Base-by-base conservation (phyloP, 1,284 basidiomycete genomes). In the Leccinum angustisporum region DNA sequence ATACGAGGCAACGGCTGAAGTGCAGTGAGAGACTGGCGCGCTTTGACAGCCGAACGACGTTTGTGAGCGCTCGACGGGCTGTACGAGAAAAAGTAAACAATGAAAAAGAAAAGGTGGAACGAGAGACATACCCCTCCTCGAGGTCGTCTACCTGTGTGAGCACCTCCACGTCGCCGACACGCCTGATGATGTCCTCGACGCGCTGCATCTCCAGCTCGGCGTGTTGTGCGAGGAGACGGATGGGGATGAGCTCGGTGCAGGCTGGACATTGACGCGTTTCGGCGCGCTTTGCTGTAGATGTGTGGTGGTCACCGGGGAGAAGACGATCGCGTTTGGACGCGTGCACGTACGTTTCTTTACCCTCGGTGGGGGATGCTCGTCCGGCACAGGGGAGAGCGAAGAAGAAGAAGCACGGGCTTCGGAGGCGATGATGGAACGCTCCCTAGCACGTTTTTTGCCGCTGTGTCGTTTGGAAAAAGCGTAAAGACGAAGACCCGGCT, bases 211-310 rank as follows among this genome's bases (percentile, higher is more conserved):
- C 90, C 34, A 91, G 79, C 48, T 80, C 80, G 3, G 81, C 79
- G 67, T 92, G 91, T 58, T 78, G 79, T 2, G 77, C 79, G 14
- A 92, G 77, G 13, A 92, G 79, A 14, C 90, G 84, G 18, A 91
- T 68, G 7, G 90, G 90, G 53, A 92, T 88, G 33, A 73, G 72
- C 69, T 92, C 90, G 21, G 81, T 76, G 72, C 90, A 92, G 43
- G 88, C 83, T 1, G 90, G 91, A 69, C 90, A 92, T 60, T 78
- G 78, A 62, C 85, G 80, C 2, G 87, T 91, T 70, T 91, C 88
- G 13, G 87, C 90, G 52, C 86, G 84, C 75, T 86, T 90, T 4
- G 80, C 87, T 89, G 60, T 27, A 76, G 76, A 62, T 80, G 77
- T 11, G 86, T 21, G 6, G 18, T 21, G 69, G 50, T 51, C 50